Conservation (phyloP, 176 grass and related monocot species). For the Echinochloa phyllopogon region DNA sequence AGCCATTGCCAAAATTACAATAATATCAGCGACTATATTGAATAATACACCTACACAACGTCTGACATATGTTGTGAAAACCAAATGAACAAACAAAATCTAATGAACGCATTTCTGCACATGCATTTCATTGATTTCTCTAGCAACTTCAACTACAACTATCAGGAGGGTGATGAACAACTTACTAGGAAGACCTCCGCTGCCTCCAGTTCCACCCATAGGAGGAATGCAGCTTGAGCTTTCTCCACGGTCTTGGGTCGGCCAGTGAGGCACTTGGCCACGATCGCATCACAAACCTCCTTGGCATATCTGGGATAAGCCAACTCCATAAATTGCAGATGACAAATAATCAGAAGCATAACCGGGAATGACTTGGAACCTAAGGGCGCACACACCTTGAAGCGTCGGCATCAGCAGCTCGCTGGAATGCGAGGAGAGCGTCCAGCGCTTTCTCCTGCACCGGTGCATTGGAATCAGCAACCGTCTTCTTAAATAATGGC, state of each 20-base stretch:
- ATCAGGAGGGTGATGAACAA: conserved; percentile 14
- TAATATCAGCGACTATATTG: not conserved
- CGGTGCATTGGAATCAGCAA: conserved; percentile 93
- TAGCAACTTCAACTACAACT: not conserved
- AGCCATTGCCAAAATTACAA: not conserved
- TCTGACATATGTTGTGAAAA: not conserved
- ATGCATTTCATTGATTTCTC: conserved; percentile 4
- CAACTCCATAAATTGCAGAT: conserved; percentile 37
- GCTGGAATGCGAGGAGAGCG: conserved; percentile 85
- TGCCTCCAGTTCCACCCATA: conserved; percentile 96
- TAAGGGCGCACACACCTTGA: conserved; percentile 55
- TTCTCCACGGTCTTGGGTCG: conserved; percentile 99
- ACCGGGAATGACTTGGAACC: not conserved
- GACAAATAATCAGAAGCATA: conserved; percentile 23
- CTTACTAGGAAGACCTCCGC: conserved; percentile 90
- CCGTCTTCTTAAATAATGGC: conserved; percentile 94
- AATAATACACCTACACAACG: not conserved
- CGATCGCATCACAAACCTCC: conserved; percentile 93
- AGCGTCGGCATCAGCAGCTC: conserved; percentile 87
- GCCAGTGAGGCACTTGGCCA: conserved; percentile 94
- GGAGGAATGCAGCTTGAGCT: conserved; percentile 82
- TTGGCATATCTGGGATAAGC: conserved; percentile 69
- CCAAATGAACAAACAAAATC: not conserved
- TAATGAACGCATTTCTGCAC: not conserved
- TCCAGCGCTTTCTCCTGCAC: conserved; percentile 98